phyloP scores from a whole-genome alignment of 1,139 yeast species.

The Meyerozyma guilliermondii region DNA sequence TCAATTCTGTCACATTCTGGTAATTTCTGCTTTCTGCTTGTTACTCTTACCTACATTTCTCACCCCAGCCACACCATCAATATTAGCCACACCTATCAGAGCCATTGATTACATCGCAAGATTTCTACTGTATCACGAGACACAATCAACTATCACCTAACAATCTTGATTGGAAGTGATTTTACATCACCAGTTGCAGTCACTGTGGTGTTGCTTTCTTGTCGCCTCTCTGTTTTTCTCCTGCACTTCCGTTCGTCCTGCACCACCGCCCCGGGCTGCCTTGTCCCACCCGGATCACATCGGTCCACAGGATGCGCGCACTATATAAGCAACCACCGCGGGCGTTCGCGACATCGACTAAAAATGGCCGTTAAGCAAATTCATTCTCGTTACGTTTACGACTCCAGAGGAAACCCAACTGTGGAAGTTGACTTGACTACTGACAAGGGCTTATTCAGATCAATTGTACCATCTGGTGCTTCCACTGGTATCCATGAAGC shows the following conservation, averaged over 20 bases:
- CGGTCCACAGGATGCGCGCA: not conserved
- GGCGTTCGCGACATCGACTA: not conserved
- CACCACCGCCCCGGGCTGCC: not conserved
- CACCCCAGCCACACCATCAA: too few relatives aligned
- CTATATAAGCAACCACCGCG: slow-evolving; percentile 1
- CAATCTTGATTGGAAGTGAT: too few relatives aligned
- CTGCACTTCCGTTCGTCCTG: not conserved
- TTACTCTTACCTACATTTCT: too few relatives aligned
- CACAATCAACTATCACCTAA: too few relatives aligned
- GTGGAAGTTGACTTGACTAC: slow-evolving; percentile 17
- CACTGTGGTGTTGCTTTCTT: too few relatives aligned
- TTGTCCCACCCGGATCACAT: not conserved
- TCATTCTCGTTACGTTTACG: slow-evolving; percentile 16
- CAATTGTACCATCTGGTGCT: slow-evolving; percentile 18
- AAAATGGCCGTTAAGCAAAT: slow-evolving; percentile 14
- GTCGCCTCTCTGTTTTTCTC: not conserved
- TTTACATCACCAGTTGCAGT: too few relatives aligned
- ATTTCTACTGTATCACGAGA: too few relatives aligned
- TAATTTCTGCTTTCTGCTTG: too few relatives aligned
- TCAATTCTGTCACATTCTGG: too few relatives aligned
- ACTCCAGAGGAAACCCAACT: slow-evolving; percentile 20
- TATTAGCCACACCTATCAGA: too few relatives aligned
- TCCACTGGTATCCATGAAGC: slow-evolving; percentile 18
- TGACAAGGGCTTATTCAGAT: slow-evolving; percentile 16
- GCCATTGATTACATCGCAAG: too few relatives aligned